A percentile compares a stretch with the other conserved stretches of the same genome.
phyloP scores from a whole-genome alignment of 1,139 yeast species.

The Taphrina populina region DNA sequence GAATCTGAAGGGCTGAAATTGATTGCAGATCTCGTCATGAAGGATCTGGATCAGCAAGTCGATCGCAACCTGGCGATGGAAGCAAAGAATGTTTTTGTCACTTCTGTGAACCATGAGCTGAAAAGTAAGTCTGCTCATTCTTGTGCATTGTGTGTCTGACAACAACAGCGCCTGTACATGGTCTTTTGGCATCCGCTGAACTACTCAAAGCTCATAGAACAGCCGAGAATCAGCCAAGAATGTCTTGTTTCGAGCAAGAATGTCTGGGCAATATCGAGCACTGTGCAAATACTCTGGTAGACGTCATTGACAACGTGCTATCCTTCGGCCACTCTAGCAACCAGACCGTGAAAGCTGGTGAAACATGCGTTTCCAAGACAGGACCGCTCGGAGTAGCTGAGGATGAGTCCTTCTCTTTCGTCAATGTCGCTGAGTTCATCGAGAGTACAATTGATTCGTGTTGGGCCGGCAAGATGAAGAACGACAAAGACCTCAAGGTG shows the following conservation, averaged over 20 bases:
- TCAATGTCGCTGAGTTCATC: constrained; percentile 10
- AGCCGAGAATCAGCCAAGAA: neutral
- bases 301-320: constrained; percentile 30
- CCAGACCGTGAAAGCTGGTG: neutral
- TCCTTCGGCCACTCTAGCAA: neutral
- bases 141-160: neutral
- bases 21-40: constrained; percentile 26
- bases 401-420: constrained; percentile 2
- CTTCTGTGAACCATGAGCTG: constrained; percentile 15
- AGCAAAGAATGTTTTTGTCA: constrained; percentile 17
- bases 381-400: neutral
- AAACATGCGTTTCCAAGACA: neutral
- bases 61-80: constrained; percentile 4
- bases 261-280: constrained; percentile 26
- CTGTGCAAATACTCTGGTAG: constrained; percentile 31
- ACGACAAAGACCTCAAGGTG: constrained; percentile 1
- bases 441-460: constrained; percentile 18
- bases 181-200: constrained; percentile 32
- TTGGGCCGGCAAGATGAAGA: constrained; percentile 22
- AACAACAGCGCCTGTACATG: constrained; percentile 22
- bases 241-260: constrained; percentile 11
- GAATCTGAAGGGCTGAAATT: constrained; percentile 7
- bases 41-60: constrained; percentile 25
- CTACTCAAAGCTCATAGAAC: constrained; percentile 17
- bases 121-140: neutral